Evolutionary conservation across 441 rosid species (phyloP), one percentile per base, ranked within the genome.

Genomic region (Eruca vesicaria): DNA sequence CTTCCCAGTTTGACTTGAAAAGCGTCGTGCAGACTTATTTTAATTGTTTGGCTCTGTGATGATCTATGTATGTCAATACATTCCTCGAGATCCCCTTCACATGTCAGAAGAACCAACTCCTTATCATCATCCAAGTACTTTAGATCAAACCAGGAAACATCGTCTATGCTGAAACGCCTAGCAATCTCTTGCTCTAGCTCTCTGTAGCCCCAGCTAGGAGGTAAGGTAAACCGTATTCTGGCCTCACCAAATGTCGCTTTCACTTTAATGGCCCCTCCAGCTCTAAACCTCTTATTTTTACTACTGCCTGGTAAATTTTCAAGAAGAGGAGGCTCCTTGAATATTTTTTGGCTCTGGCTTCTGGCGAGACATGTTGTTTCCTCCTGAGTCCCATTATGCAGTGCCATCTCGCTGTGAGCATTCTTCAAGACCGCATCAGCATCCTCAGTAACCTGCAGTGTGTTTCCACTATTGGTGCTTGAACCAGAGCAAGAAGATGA

Each of bases 71-170:
- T 80, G 63, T 94, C 97, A 15, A 84, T 84, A 65, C 99, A 94
- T 80, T 94, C 99, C 84, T 92, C 97, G 8, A 94, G 90, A 76
- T 94, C 97, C 1, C 86, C 92, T 73, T 94, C 96, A 64, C 99
- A 92, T 15, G 96, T 92, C 88, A 92, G 80, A 55, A 92, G 96
- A 59, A 94, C 97, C 97, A 96, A 94, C 55, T 94, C 99, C 6
- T 57, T 38, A 73, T 94, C 97, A 75, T 92, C 97, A 36, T 94
- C 99, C 81, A 94, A 68, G 80, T 90, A 94, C 84, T 92, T 92
- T 70, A 94, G 88, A 73, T 86, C 82, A 10, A 89, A 72, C 72
- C 63, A 68, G 81, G 76, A 70, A 20, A 78, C 38, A 70, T 87
- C 88, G 6, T 82, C 85, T 64, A 89, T 78, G 6, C 71, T 82